Evolutionary conservation across 1,284 basidiomycete genomes (phyloP), one percentile per base, ranked within the genome.

Genomic region (Microbotryomycetes sp.): DNA sequence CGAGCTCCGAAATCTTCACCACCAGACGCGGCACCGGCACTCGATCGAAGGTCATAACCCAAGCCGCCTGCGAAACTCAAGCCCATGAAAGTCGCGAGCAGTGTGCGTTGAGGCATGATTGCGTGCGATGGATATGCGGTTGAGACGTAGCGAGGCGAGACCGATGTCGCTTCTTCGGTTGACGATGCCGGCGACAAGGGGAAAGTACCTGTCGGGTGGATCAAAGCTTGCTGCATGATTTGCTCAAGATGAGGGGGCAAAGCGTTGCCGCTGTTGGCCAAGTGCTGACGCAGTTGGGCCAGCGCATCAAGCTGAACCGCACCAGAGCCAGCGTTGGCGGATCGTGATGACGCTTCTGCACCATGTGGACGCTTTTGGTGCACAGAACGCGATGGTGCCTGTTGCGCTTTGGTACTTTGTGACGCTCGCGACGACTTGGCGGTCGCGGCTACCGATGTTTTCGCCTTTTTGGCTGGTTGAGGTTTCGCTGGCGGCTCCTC

Each of bases 21-120:
- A 22, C 23, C 23, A 5, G 59, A 61, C 4, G 62, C 42, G 1
- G 56, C 36, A 19, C 12, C 9, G 9, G 36, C 9, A 42, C 36
- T 42, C 4, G 59, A 28, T 5, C 42, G 49, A 29, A 53, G 56
- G 30, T 69, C 64, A 60, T 60, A 61, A 12, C 58, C 57, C n/a
- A 66, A 16, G 2, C 67, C 67, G 29, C 67, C 67, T 2, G 67
- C 65, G 31, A 69, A 69, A 46, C 55, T 59, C 12, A 64, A 25
- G 16, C 67, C 67, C 57, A 69, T 60, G 45, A 69, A 69, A 6
- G 56, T 58, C 14, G 65, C 67, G 56, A 69, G 67, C 19, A 64
- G 52, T 15, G 64, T 58, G 5, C 67, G 59, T 1, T 62, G 60
- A 19, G 58, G 64, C 7, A 31, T 48, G 32, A n/a, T 29, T 15